A percentile compares a stretch with the other conserved stretches of the same genome.
Evolutionary conservation across 2,329 filamentous ascomycete species (phyloP).

Genomic region (Calonectria pseudoreteaudii): DNA sequence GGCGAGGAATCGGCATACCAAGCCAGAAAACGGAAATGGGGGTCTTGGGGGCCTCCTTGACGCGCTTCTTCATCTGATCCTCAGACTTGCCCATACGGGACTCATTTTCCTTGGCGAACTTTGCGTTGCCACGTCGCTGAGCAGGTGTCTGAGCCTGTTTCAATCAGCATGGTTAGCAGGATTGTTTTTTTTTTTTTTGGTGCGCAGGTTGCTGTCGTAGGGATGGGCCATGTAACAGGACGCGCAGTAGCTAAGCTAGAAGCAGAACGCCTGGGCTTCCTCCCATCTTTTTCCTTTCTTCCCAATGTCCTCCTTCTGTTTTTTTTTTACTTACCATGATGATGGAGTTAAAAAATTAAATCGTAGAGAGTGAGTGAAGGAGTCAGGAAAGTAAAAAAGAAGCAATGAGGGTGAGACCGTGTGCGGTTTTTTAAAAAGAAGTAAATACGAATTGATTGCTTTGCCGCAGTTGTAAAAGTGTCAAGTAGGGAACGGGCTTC

Average conservation of each 20-base stretch:
- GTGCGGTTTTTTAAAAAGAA: neutral
- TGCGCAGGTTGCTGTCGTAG: slow-evolving; percentile 1
- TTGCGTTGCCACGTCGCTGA: slow-evolving; percentile 83
- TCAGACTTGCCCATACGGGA: slow-evolving; percentile 81
- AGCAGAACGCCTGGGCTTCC: neutral
- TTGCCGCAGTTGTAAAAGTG: neutral
- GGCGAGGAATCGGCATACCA: slow-evolving; percentile 52
- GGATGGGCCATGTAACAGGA: slow-evolving; percentile 3
- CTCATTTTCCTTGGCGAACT: slow-evolving; percentile 80
- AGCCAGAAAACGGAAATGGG: slow-evolving; percentile 75
- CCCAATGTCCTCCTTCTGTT: too few species aligned
- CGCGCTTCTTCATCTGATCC: slow-evolving; percentile 70
- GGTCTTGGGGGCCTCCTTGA: slow-evolving; percentile 67
- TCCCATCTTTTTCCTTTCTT: neutral
- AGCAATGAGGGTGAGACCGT: neutral
- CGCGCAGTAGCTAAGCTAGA: neutral
- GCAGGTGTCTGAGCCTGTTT: slow-evolving; percentile 83
- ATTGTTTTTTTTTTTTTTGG: slow-evolving; percentile 16
- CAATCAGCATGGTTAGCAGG: slow-evolving; percentile 32
- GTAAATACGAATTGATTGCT: neutral
- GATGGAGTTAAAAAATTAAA: neutral
- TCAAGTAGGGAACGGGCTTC: slow-evolving; percentile 4
- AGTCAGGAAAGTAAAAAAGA: neutral
- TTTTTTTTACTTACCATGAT: slow-evolving; percentile 12
- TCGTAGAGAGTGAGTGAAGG: neutral